Percentiles rank a stretch among this genome's conserved stretches.
These are phyloP conservation scores for Rugonectria rugulosa DNA, from an alignment of 2,329 filamentous ascomycete species.

Conservation along the genomic window DNA sequence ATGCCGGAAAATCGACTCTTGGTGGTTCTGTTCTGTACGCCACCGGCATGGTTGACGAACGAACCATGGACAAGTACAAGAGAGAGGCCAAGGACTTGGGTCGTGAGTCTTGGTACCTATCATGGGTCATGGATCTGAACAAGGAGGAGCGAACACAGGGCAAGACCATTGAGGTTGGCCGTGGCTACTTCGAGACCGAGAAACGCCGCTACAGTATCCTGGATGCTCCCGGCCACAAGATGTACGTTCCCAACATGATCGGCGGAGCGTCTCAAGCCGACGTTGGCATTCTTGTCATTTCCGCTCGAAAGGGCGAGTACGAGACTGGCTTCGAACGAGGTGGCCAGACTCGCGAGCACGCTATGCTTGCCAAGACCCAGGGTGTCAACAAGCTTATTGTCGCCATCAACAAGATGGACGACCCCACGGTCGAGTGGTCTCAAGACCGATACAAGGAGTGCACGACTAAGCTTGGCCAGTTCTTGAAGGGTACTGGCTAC, in stretches of 20 bases:
- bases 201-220: slow-evolving; percentile 96
- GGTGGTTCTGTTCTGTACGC: slow-evolving; percentile 92
- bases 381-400: slow-evolving; percentile 97
- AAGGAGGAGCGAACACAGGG: slow-evolving; percentile 96
- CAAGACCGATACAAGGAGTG: slow-evolving; percentile 94
- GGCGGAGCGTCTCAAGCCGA: slow-evolving; percentile 93
- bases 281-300: slow-evolving; percentile 94
- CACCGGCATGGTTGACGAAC: slow-evolving; percentile 99
- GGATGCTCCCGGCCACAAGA: slow-evolving; percentile 97
- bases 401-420: slow-evolving; percentile 99
- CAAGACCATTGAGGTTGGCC: slow-evolving; percentile 96
- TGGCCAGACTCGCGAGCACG: slow-evolving; percentile 96
- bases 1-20: slow-evolving; percentile 96
- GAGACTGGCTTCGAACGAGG: slow-evolving; percentile 98
- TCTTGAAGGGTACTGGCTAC: slow-evolving; percentile 92
- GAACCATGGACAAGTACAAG: slow-evolving; percentile 98
- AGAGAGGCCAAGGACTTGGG: slow-evolving; percentile 94
- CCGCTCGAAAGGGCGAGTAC: slow-evolving; percentile 96
- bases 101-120: slow-evolving; percentile 98
- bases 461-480: slow-evolving; percentile 83
- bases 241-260: slow-evolving; percentile 98
- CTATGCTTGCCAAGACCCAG: slow-evolving; percentile 96
- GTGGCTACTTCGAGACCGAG: slow-evolving; percentile 96
- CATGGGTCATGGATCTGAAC: slow-evolving; percentile 96
- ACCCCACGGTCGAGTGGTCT: slow-evolving; percentile 94